Evolutionary conservation across 2,329 filamentous ascomycete species (phyloP), one percentile per base, ranked within the genome.

Genomic region (Diaporthe sp.): DNA sequence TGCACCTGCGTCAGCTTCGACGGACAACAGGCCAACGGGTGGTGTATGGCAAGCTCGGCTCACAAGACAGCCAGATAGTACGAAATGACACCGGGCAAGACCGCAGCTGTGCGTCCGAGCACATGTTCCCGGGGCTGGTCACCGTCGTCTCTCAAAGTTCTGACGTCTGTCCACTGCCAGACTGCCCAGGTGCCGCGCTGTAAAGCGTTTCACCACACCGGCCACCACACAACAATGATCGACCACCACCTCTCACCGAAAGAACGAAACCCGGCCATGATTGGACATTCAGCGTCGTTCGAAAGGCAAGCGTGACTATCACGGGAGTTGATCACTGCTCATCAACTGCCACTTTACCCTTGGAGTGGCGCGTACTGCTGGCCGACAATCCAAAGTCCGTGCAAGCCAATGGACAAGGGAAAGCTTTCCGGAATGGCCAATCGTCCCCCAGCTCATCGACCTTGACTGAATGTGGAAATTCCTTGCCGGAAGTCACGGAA

Each of bases 1-100:
- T 62, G 28, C 51, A 61, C 49, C 39, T 55, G 61, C 58, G 44
- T 46, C 71, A 75, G 49, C 39, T 62, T 61, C 53, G 34, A 55
- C 31, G 28, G 42, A 22, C 6, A n/a, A 22, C 44, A 39, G 60
- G 22, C 37, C 44, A 31, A 25, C 12, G 15, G 10, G 46, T 49
- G 31, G 12, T 49, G 61, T 55, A n/a, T 49, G 22, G 53, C 55
- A 62, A 67, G 44, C 62, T 44, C 61, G 31, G n/a, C 28, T 67
- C 53, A 42, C 71, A 62, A 58, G n/a, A 55, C 71, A 31, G 53
- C n/a, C 17, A 57, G 61, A 49, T 15, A 42, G 34, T 49, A 57
- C 22, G 53, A 51, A 49, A 25, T 22, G 19, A 51, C 25, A 46
- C 44, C 55, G 37, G 42, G 7, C 55, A 62, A 17, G 57, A n/a